Percentiles rank a stretch among this genome's conserved stretches.
These are phyloP conservation scores for Blastobotrys parvus DNA, from an alignment of 805 yeast species.

Conservation along the genomic window DNA sequence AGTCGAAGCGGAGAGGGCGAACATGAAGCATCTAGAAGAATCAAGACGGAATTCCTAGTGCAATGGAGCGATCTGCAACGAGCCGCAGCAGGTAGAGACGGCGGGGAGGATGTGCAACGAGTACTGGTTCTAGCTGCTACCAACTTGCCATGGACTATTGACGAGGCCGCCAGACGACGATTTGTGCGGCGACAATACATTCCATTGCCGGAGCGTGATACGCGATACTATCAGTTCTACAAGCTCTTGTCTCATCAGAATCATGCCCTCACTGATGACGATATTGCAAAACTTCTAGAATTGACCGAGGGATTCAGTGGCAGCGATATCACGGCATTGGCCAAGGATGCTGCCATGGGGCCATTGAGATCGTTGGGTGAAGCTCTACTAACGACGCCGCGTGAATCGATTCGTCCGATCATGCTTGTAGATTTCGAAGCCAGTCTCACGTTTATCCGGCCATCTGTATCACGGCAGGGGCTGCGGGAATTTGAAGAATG, in stretches of 20 bases:
- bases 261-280: conserved; percentile 56
- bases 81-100: conserved; percentile 71
- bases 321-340: conserved; percentile 84
- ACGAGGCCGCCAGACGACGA: conserved; percentile 92
- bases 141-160: conserved; percentile 93
- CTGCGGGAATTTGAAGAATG: conserved; percentile 75
- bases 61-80: conserved; percentile 92
- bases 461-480: conserved; percentile 82
- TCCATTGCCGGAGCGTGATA: conserved; percentile 84
- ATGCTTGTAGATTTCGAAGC: conserved; percentile 61
- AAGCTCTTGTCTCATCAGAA: conserved; percentile 65
- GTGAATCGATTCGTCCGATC: conserved; percentile 73
- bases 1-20: conserved; percentile 70
- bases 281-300: conserved; percentile 49
- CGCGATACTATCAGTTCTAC: conserved; percentile 61
- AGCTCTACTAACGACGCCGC: conserved; percentile 55
- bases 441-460: conserved; percentile 73
- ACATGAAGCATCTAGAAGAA: conserved; percentile 80
- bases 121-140: conserved; percentile 93
- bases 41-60: conserved; percentile 85
- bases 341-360: conserved; percentile 98
- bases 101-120: conserved; percentile 42
- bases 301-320: conserved; percentile 86
- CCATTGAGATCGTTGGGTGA: conserved; percentile 89
- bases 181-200: conserved; percentile 88